phyloP scores from a whole-genome alignment of 2,329 filamentous ascomycete species.

The Fonsecaea pedrosoi region DNA sequence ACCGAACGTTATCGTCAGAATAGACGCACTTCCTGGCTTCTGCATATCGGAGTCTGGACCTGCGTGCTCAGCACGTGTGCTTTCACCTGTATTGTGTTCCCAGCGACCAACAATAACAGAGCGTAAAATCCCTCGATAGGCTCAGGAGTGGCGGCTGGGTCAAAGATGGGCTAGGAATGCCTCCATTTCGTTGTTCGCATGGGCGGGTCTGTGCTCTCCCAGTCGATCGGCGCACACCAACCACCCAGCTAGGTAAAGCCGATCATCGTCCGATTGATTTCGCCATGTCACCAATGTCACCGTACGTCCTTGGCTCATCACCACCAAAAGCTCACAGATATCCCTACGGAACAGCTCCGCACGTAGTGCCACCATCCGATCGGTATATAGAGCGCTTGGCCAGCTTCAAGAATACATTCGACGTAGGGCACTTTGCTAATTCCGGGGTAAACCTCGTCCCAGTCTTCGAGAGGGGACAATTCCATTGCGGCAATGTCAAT shows the following conservation, averaged over 20 bases:
- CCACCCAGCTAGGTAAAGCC: neutral
- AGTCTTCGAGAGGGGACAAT: constrained; percentile 55
- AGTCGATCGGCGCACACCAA: neutral
- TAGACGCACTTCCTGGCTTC: neutral
- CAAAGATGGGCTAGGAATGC: neutral
- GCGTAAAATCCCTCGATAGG: neutral
- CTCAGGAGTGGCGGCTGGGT: neutral
- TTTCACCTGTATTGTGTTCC: neutral
- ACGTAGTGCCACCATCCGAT: constrained; percentile 99
- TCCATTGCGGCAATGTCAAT: constrained; percentile 77
- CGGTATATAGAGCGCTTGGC: constrained; percentile 87
- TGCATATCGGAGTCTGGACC: neutral
- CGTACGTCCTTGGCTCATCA: constrained; percentile 10
- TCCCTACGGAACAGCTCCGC: constrained; percentile 80
- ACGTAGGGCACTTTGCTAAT: constrained; percentile 70
- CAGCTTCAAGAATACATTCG: constrained; percentile 78
- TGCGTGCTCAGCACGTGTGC: constrained; percentile 9
- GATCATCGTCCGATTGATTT: neutral
- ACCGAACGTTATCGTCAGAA: constrained; percentile 3
- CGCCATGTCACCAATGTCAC: neutral
- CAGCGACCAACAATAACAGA: neutral
- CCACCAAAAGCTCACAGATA: constrained; percentile 99
- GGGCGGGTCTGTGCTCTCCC: constrained; percentile 2
- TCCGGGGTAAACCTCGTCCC: constrained; percentile 56
- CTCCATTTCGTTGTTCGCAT: neutral